Evolutionary conservation across 192 early-diverging fungal genomes (phyloP).

Genomic region (Coemansia sp.): DNA sequence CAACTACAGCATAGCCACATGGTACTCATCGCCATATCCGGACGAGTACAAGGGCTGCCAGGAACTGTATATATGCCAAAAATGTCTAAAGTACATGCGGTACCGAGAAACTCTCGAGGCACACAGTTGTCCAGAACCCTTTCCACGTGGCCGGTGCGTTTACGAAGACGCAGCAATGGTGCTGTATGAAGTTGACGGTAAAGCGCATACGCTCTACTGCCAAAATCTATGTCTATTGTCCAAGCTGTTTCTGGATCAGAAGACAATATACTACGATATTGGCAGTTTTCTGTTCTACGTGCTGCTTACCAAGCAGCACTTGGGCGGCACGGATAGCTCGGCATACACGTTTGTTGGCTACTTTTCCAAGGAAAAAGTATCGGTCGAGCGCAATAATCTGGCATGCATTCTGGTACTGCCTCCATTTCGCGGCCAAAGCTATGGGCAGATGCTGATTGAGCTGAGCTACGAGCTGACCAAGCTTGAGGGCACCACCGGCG

Average conservation of each 20-base stretch:
- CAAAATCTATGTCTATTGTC: conserved; percentile 92
- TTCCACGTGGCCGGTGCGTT: conserved; percentile 78
- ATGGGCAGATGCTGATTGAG: conserved; percentile 86
- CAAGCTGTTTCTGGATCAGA: conserved; percentile 96
- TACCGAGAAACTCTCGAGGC: conserved; percentile 58
- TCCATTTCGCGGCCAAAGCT: conserved; percentile 80
- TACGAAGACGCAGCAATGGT: conserved; percentile 64
- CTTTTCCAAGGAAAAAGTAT: conserved; percentile 94
- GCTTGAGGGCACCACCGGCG: conserved; percentile 67
- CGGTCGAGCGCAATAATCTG: conserved; percentile 80
- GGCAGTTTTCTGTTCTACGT: conserved; percentile 94
- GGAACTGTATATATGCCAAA: conserved; percentile 83
- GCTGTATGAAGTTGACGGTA: conserved; percentile 84
- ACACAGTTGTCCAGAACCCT: conserved; percentile 60
- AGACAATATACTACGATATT: conserved; percentile 93
- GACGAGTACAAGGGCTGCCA: conserved; percentile 74
- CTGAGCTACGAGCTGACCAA: conserved; percentile 87
- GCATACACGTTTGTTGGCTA: conserved; percentile 80
- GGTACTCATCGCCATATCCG: conserved; percentile 95
- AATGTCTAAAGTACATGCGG: conserved; percentile 93
- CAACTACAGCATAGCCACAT: conserved; percentile 79
- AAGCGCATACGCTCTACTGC: conserved; percentile 85
- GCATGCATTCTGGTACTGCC: conserved; percentile 90
- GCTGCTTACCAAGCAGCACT: conserved; percentile 51
- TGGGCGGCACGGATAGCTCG: conserved; percentile 5